Base-by-base conservation (phyloP, 2,329 filamentous ascomycete species). In the Colletotrichum limetticola region DNA sequence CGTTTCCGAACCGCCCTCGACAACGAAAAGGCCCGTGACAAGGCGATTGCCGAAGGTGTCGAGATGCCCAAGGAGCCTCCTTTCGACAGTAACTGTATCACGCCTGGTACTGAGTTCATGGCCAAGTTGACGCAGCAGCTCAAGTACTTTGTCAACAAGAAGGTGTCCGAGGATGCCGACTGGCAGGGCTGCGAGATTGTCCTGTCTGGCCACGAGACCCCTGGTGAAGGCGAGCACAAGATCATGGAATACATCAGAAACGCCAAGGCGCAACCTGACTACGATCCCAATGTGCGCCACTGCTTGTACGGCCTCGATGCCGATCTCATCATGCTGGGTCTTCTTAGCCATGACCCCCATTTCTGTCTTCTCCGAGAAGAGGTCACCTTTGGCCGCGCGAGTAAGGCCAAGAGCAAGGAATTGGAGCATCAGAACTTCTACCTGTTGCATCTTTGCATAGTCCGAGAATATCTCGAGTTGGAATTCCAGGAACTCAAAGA, bases 161-260 rank as follows among this genome's bases (percentile, higher is more conserved):
- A 99, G 85, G 92, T 99, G 12, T 97, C 95, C 2, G 96, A 99
- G 82, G 97, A 99, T 82, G 91, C 92, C 60, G 97, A 99, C 79
- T 99, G 97, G 97, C 97, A 99, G 85, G 94, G 94, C 73, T 97
- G 97, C 76, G 95, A 98, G 80, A 92, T 99, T 78, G 95, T 99
- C 66, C 89, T 99, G 72, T 99, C 97, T 6, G 97, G 97, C 67
- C 97, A 99, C 80, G 97, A 99, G 83, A 96, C 98, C 30, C 97
- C 97, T 7, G 97, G 97, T 78, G 97, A 99, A 85, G 97, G 97
- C 78, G 97, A 99, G 84, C 97, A 99, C 87, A 99, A 99, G 86
- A 98, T 99, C 84, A 99, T 99, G 97, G 97, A 99, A 84, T 99
- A 99, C 83, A 99, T 99, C 83, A 94, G 97, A 77, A 94, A 97